Evolutionary conservation across 805 yeast genomes (phyloP).

Genomic region (Brettanomyces sp.): DNA sequence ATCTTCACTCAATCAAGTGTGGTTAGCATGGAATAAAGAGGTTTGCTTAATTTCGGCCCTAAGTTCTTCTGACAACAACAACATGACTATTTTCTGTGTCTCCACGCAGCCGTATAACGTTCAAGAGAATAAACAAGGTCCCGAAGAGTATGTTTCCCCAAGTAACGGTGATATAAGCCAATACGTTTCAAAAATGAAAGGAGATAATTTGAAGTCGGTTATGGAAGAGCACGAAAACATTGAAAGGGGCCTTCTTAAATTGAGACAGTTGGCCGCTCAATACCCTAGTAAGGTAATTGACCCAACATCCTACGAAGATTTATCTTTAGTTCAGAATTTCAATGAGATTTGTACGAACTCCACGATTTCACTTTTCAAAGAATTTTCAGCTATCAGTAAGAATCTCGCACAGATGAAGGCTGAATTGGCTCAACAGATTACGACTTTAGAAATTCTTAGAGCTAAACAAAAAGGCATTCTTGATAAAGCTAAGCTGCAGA

Average conservation of each 20-base stretch:
- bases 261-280: slow-evolving; percentile 5
- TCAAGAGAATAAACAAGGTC: no score
- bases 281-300: slow-evolving; percentile 5
- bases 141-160: not conserved
- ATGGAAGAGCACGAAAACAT: not conserved
- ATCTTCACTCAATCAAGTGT: slow-evolving; percentile 12
- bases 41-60: slow-evolving; percentile 10
- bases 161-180: not conserved
- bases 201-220: slow-evolving; percentile 2
- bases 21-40: slow-evolving; percentile 18
- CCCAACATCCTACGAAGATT: slow-evolving; percentile 8
- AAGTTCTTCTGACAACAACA: not conserved
- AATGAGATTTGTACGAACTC: slow-evolving; percentile 11
- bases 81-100: not conserved
- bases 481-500: slow-evolving; percentile 11
- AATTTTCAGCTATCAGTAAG: slow-evolving; percentile 9
- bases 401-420: slow-evolving; percentile 11
- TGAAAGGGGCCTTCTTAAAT: slow-evolving; percentile 3
- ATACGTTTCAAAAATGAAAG: slow-evolving; percentile 2
- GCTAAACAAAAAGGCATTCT: slow-evolving; percentile 8
- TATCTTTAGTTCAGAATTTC: slow-evolving; percentile 8
- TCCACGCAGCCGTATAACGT: no score
- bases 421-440: slow-evolving; percentile 20
- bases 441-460: slow-evolving; percentile 8
- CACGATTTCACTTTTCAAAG: slow-evolving; percentile 12